Conservation (phyloP, 768 basidiomycete genomes). For the Leccinum olivaceopallidum region DNA sequence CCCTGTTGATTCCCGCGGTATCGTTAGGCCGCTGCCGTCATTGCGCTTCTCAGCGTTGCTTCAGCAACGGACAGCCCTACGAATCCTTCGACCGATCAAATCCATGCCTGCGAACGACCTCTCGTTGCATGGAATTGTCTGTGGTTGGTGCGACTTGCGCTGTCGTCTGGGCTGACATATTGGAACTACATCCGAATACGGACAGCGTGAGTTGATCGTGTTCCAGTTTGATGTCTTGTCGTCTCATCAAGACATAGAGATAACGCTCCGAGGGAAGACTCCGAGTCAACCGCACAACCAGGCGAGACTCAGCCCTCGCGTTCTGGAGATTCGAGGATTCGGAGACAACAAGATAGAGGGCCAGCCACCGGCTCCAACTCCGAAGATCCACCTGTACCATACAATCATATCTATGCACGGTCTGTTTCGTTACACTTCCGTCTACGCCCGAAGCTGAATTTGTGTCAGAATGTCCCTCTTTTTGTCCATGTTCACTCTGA, state of each 20-base stretch:
- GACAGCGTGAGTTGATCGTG: slow-evolving; percentile 30
- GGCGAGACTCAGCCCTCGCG: slow-evolving; percentile 24
- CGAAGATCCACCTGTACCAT: slow-evolving; percentile 27
- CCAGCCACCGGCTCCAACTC: slow-evolving; percentile 21
- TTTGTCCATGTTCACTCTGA: slow-evolving; percentile 68
- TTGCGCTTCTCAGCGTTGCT: slow-evolving; percentile 49
- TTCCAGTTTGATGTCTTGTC: neutral
- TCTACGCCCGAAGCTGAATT: slow-evolving; percentile 15
- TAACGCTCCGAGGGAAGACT: slow-evolving; percentile 28
- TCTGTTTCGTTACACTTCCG: slow-evolving; percentile 10
- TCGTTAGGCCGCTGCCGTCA: slow-evolving; percentile 50
- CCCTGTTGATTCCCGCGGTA: slow-evolving; percentile 5
- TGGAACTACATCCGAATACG: slow-evolving; percentile 53
- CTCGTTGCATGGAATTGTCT: slow-evolving; percentile 67
- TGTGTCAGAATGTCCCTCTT: slow-evolving; percentile 53
- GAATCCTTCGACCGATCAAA: slow-evolving; percentile 46
- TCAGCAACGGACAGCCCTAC: slow-evolving; percentile 49
- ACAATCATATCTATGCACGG: slow-evolving; percentile 32
- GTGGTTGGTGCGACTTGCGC: slow-evolving; percentile 56
- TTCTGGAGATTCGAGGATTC: slow-evolving; percentile 16
- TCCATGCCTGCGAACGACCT: slow-evolving; percentile 62
- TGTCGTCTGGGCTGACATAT: slow-evolving; percentile 50
- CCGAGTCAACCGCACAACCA: slow-evolving; percentile 26
- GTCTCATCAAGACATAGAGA: slow-evolving; percentile 23
- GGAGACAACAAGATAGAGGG: slow-evolving; percentile 24